phyloP scores from a whole-genome alignment of 108 stramenopile genomes.

The Nitzschia sp. region DNA sequence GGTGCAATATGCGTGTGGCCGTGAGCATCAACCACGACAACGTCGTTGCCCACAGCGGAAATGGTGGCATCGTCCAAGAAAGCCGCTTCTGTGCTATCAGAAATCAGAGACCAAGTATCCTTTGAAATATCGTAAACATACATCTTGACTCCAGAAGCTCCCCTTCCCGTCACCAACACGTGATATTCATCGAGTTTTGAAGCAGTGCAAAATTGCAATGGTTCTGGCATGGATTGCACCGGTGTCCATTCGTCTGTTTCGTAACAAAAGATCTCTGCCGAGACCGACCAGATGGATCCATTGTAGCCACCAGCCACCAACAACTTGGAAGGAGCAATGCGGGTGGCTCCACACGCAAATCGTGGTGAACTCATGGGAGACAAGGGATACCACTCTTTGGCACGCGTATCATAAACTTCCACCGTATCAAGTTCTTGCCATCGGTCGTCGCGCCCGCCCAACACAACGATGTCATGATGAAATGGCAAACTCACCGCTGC shows the following conservation, averaged over 20 bases:
- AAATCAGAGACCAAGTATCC: background rate
- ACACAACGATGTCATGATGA: background rate
- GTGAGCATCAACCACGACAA: background rate
- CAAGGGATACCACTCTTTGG: background rate
- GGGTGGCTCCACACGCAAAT: background rate
- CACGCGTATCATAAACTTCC: background rate
- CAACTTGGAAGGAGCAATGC: background rate
- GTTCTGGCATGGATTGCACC: background rate
- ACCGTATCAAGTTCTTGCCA: background rate
- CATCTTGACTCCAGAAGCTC: background rate
- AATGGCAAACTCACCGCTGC: background rate
- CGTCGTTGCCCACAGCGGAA: background rate
- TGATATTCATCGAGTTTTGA: background rate
- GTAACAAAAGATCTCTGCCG: background rate
- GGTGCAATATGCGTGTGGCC: background rate
- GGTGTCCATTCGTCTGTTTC: background rate
- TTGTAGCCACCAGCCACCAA: background rate
- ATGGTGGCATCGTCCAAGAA: background rate
- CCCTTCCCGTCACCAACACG: background rate
- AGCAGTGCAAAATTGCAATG: background rate
- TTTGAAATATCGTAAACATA: background rate
- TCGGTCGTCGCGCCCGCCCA: background rate
- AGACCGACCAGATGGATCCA: background rate
- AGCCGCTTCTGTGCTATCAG: background rate
- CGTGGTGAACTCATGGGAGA: slow-evolving; percentile 1